These are phyloP conservation scores for Geotrichum phurueaensis DNA, from an alignment of 1,139 yeast species.

Conservation along the genomic window DNA sequence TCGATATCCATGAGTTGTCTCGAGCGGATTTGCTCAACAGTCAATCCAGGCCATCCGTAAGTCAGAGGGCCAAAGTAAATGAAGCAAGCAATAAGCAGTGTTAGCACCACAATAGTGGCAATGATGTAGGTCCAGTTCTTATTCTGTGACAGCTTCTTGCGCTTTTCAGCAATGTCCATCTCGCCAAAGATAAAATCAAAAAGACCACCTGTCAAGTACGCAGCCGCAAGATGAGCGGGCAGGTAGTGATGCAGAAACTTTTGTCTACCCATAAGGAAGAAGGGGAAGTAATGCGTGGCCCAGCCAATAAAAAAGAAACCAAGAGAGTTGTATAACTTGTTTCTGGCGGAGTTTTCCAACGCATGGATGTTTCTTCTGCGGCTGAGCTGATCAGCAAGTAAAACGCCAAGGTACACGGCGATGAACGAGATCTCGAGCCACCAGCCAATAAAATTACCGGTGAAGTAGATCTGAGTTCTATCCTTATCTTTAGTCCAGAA, in stretches of 20 bases:
- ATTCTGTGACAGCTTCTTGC: neutral
- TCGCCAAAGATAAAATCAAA: conserved; percentile 74
- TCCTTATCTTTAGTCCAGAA: conserved; percentile 79
- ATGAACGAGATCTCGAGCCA: conserved; percentile 74
- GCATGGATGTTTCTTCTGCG: conserved; percentile 63
- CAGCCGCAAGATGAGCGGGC: conserved; percentile 92
- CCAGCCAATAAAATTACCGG: conserved; percentile 90
- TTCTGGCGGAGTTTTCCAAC: conserved; percentile 57
- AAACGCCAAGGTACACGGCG: conserved; percentile 56
- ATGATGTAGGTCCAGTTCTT: conserved; percentile 12
- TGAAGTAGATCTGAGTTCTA: conserved; percentile 69
- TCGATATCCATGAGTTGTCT: conserved; percentile 82
- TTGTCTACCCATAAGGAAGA: conserved; percentile 88
- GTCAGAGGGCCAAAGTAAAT: conserved; percentile 75
- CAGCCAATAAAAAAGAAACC: conserved; percentile 86
- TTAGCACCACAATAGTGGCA: conserved; percentile 34
- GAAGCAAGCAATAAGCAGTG: conserved; percentile 57
- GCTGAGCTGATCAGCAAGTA: conserved; percentile 70
- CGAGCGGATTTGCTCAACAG: conserved; percentile 56
- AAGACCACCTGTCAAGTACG: conserved; percentile 73
- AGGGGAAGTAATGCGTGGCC: conserved; percentile 84
- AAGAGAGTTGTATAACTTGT: conserved; percentile 70
- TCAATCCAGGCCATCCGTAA: conserved; percentile 68
- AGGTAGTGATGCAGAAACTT: conserved; percentile 90
- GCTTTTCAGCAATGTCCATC: conserved; percentile 27